Percentiles rank a stretch among this genome's conserved stretches.
These are phyloP conservation scores for Phylloporus sp. DNA, from an alignment of 768 basidiomycete species.

Conservation along the genomic window DNA sequence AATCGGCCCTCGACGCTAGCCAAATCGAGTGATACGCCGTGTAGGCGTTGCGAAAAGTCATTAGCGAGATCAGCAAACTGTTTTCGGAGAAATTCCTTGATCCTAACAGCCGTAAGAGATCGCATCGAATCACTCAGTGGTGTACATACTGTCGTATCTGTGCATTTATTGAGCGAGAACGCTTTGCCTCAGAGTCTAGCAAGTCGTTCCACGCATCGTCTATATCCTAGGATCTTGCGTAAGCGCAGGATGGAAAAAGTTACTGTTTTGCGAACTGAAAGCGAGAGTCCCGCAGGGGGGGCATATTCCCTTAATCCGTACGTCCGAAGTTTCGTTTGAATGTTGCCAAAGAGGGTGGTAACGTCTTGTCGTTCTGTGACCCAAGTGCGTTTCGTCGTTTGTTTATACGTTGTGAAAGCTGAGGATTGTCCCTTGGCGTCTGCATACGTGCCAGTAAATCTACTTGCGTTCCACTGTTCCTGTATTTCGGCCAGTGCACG, in stretches of 20 bases:
- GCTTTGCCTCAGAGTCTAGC: conserved; percentile 64
- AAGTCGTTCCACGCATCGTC: conserved; percentile 74
- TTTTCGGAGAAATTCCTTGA: conserved; percentile 75
- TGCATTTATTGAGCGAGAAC: conserved; percentile 82
- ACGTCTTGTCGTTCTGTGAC: conserved; percentile 87
- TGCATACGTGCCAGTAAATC: conserved; percentile 68
- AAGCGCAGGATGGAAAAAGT: conserved; percentile 1
- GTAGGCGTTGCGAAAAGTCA: conserved; percentile 64
- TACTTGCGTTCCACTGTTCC: conserved; percentile 59
- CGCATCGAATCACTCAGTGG: neutral
- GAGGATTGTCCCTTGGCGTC: conserved; percentile 76
- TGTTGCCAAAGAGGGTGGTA: conserved; percentile 82
- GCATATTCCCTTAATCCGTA: conserved; percentile 83
- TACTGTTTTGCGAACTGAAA: conserved; percentile 39
- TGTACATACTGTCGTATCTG: conserved; percentile 75
- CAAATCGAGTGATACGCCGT: conserved; percentile 64
- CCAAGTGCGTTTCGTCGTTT: conserved; percentile 80
- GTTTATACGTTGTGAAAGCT: conserved; percentile 75
- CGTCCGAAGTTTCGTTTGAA: conserved; percentile 90
- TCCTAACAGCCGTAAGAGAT: conserved; percentile 40
- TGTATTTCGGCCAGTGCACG: conserved; percentile 62
- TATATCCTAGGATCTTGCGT: conserved; percentile 46
- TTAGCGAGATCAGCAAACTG: conserved; percentile 76
- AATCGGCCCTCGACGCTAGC: conserved; percentile 69
- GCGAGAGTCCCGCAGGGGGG: conserved; percentile 65